A percentile compares a stretch with the other conserved stretches of the same genome.
Evolutionary conservation across 805 yeast species (phyloP).

Genomic region (Ogataea ganodermae): DNA sequence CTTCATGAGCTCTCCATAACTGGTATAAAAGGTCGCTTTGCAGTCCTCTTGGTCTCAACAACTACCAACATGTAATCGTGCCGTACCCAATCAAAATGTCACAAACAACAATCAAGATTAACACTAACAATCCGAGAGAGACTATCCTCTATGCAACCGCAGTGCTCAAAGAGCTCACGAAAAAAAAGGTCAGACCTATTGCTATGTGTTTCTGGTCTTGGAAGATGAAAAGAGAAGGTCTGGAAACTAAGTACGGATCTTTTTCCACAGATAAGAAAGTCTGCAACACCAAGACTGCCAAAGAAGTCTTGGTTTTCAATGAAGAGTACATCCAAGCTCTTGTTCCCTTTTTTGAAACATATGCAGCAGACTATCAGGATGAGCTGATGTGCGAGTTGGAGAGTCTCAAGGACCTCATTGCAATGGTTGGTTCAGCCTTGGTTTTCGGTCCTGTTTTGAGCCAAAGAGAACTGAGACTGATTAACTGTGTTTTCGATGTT

Average conservation of each 20-base stretch:
- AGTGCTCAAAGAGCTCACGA: slow-evolving; percentile 25
- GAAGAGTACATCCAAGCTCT: slow-evolving; percentile 20
- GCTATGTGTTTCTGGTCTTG: slow-evolving; percentile 23
- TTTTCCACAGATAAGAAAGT: slow-evolving; percentile 6
- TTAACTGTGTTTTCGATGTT: slow-evolving; percentile 15
- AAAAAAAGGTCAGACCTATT: slow-evolving; percentile 25
- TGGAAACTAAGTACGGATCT: neutral
- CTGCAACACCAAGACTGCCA: slow-evolving; percentile 1
- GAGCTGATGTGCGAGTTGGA: slow-evolving; percentile 16
- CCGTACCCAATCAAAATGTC: neutral
- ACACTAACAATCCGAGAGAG: slow-evolving; percentile 15
- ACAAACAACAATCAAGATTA: slow-evolving; percentile 10
- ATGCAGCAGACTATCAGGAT: slow-evolving; percentile 4
- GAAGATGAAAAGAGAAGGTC: slow-evolving; percentile 14
- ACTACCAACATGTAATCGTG: too few species aligned
- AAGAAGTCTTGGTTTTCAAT: slow-evolving; percentile 12
- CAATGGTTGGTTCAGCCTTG: slow-evolving; percentile 3
- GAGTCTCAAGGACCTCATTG: slow-evolving; percentile 21
- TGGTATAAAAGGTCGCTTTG: too few species aligned
- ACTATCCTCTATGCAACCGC: slow-evolving; percentile 19
- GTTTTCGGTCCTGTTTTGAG: slow-evolving; percentile 16
- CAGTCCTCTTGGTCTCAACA: too few species aligned
- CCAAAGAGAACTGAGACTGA: slow-evolving; percentile 14
- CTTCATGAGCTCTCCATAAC: neutral
- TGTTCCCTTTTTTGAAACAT: slow-evolving; percentile 16